phyloP scores from a whole-genome alignment of 2,329 filamentous ascomycete genomes.

The Davidsoniella neocaledoniae region DNA sequence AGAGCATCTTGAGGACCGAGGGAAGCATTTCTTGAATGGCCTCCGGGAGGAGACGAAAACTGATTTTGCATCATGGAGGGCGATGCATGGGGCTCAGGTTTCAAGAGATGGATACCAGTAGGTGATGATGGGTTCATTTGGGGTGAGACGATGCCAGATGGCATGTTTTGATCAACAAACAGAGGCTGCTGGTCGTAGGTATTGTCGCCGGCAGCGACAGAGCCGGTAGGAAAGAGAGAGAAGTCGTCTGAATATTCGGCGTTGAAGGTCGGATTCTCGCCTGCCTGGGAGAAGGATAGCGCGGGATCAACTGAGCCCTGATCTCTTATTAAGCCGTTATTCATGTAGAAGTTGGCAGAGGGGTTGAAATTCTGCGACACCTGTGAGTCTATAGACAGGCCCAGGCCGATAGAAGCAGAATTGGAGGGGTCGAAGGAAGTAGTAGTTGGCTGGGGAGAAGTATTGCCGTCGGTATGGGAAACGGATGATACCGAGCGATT shows the following conservation, averaged over 20 bases:
- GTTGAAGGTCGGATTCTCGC: conserved; percentile 24
- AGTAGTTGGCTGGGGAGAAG: conserved; percentile 45
- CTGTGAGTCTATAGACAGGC: conserved; percentile 36
- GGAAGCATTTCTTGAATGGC: conserved; percentile 39
- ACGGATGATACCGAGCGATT: conserved; percentile 45
- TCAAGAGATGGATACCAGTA: conserved; percentile 38
- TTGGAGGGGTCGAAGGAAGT: conserved; percentile 34
- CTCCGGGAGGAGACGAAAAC: conserved; percentile 32
- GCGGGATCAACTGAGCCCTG: conserved; percentile 25
- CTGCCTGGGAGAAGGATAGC: conserved; percentile 22
- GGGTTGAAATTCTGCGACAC: conserved; percentile 17
- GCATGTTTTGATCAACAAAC: conserved; percentile 35
- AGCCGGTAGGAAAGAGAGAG: conserved; percentile 40
- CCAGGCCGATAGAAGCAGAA: conserved; percentile 34
- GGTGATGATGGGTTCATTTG: conserved; percentile 36
- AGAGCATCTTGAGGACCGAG: conserved; percentile 40
- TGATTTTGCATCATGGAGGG: conserved; percentile 41
- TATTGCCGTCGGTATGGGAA: conserved; percentile 28
- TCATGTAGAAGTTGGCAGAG: conserved; percentile 22
- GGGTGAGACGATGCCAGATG: conserved; percentile 35
- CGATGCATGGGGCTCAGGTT: conserved; percentile 31
- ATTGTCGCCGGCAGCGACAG: conserved; percentile 31
- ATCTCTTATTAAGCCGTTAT: conserved; percentile 26
- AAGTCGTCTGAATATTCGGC: conserved; percentile 39
- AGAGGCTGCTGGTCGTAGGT: conserved; percentile 42